Evolutionary conservation across 345 rosid species (phyloP).

Genomic region (Corchorus capsularis): DNA sequence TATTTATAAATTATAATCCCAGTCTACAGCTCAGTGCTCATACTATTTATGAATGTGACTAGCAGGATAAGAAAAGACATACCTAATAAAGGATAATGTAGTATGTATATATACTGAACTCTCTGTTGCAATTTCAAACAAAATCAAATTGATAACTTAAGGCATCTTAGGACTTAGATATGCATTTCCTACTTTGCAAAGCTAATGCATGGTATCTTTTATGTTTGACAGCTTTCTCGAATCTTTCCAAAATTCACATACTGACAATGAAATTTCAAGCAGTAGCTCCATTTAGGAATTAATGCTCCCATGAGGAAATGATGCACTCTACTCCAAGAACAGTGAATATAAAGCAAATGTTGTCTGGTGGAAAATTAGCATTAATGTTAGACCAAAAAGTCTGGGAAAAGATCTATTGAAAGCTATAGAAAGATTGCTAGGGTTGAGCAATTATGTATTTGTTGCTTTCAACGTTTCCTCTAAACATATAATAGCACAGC

Average conservation of each 20-base stretch:
- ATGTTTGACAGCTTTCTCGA: neutral
- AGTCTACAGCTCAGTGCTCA: neutral
- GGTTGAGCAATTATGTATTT: too few relatives aligned
- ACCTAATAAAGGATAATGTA: neutral
- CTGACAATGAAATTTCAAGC: neutral
- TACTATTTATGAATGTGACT: neutral
- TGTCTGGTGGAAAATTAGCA: neutral
- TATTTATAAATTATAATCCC: neutral
- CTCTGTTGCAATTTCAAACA: neutral
- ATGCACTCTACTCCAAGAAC: neutral
- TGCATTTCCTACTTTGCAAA: neutral
- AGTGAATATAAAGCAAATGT: neutral
- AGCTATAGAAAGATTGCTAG: too few relatives aligned
- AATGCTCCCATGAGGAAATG: neutral
- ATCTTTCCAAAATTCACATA: neutral
- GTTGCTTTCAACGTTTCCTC: too few relatives aligned
- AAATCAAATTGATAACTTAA: neutral
- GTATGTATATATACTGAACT: neutral
- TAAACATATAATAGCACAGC: too few relatives aligned
- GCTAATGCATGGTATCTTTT: neutral
- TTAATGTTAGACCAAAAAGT: neutral
- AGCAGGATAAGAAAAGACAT: neutral
- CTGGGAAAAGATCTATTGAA: too few relatives aligned
- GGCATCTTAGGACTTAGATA: neutral
- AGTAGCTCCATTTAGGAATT: neutral